Conservation (phyloP, 306 rosid genomes). For the Clitoria ternatea region DNA sequence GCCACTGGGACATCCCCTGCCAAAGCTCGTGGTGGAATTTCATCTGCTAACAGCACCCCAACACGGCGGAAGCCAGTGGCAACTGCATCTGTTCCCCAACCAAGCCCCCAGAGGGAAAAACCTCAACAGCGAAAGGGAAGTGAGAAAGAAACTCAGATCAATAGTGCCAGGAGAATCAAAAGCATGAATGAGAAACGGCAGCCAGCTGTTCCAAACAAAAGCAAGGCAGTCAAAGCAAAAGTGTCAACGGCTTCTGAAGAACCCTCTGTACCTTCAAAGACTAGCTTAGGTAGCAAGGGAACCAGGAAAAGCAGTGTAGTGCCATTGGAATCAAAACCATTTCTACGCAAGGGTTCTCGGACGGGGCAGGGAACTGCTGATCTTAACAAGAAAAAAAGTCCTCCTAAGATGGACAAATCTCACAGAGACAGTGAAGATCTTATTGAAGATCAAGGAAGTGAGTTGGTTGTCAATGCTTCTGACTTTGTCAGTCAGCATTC, state of each 20-base stretch:
- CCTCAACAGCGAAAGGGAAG: slow-evolving; percentile 47
- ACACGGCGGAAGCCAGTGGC: slow-evolving; percentile 50
- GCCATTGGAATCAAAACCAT: slow-evolving; percentile 89
- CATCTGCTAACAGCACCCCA: slow-evolving; percentile 60
- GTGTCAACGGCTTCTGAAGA: slow-evolving; percentile 47
- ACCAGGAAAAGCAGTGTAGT: slow-evolving; percentile 91
- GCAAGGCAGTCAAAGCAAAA: slow-evolving; percentile 55
- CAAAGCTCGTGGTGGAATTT: slow-evolving; percentile 40
- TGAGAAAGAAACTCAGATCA: slow-evolving; percentile 52
- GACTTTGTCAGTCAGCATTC: slow-evolving; percentile 52
- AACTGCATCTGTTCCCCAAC: slow-evolving; percentile 43
- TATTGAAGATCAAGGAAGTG: slow-evolving; percentile 47
- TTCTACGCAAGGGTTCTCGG: slow-evolving; percentile 82
- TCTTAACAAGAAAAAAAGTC: slow-evolving; percentile 52
- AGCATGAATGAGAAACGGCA: slow-evolving; percentile 54
- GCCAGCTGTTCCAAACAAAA: slow-evolving; percentile 41
- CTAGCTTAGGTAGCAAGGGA: slow-evolving; percentile 51
- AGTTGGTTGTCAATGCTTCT: slow-evolving; percentile 45
- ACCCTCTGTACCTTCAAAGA: slow-evolving; percentile 50
- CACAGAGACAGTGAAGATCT: slow-evolving; percentile 36
- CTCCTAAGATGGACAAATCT: slow-evolving; percentile 52
- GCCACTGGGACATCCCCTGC: slow-evolving; percentile 57
- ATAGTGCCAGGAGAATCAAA: slow-evolving; percentile 40
- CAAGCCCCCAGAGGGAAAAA: slow-evolving; percentile 49
- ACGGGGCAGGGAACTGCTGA: slow-evolving; percentile 38